Base-by-base conservation (phyloP, 805 yeast genomes). In the Pichia scutulata region DNA sequence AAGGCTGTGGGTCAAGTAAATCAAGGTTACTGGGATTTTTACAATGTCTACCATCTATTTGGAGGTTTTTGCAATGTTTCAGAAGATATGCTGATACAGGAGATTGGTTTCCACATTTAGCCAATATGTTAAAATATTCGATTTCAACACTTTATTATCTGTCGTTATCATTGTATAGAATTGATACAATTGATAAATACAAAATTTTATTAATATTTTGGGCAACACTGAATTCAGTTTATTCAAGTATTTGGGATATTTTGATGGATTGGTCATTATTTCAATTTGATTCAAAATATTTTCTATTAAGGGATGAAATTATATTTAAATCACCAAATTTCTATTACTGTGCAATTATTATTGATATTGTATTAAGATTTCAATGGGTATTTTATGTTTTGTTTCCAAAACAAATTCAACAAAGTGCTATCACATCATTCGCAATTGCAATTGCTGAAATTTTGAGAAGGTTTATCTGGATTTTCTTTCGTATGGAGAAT, bases 201-300 rank as follows among this genome's bases (percentile, higher is more conserved):
- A 72, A 83, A 50, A 80, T 79, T 0, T 71, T 78, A 1, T 86
- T 89, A 60, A 86, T 92, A 19, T 66, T 81, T 0, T 77, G 89
- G 69, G 97, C 95, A 0, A 62, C 78, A 0, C 57, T 88, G 39
- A 90, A 93, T 65, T 80, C 97, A 0, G 46, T 82, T 0, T 78
- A 77, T 60, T 76, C 90, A 33, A 67, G 85, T 0, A 55, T 81
- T 4, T 93, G 99, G 99, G 99, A 93, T 67, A 70, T 93, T 7
- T 70, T 90, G 41, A 89, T 93, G 96, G 99, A 93, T 70, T 93
- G 96, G 92, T 89, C 97, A 2, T 70, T 93, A 59, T 73, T 86
- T 50, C 96, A 88, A 64, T 70, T 79, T 26, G 76, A 72, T 14
- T 74, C 84, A 2, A 72, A 74, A 52, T 75, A 85, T 63, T 67